Conservation (phyloP, 2,329 filamentous ascomycete genomes). For the Lasiodiplodia theobromae region DNA sequence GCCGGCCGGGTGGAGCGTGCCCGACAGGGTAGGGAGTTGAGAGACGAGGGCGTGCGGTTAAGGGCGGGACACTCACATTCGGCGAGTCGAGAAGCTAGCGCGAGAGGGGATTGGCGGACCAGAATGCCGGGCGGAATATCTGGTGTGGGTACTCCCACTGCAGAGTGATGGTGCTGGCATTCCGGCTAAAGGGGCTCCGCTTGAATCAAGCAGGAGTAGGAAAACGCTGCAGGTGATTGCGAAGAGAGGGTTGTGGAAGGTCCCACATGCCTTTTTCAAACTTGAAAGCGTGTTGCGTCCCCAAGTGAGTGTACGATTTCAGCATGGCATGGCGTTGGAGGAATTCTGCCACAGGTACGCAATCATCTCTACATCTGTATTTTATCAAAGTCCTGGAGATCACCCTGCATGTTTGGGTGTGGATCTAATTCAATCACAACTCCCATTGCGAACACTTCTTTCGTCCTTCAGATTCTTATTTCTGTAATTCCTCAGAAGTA, state of each 20-base stretch:
- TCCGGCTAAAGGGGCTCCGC: no score
- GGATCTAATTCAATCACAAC: not conserved
- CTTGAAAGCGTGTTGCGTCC: not conserved
- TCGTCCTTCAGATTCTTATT: not conserved
- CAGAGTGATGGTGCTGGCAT: not conserved
- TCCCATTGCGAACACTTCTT: not conserved
- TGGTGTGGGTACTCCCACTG: constrained; percentile 6
- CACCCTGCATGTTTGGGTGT: not conserved
- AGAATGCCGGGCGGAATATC: constrained; percentile 16
- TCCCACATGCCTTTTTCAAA: not conserved
- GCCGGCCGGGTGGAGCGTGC: constrained; percentile 32
- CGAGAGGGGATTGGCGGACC: constrained; percentile 4
- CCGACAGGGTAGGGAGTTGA: constrained; percentile 15
- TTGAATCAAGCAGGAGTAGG: no score
- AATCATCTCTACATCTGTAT: not conserved
- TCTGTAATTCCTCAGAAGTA: not conserved
- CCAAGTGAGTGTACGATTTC: not conserved
- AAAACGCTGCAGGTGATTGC: not conserved
- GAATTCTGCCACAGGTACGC: not conserved
- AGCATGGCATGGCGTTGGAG: constrained; percentile 4
- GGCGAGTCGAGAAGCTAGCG: constrained; percentile 1
- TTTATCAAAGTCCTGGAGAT: not conserved
- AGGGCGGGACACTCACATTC: not conserved
- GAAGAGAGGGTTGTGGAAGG: not conserved
- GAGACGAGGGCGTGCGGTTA: constrained; percentile 2